phyloP scores from a whole-genome alignment of 2,329 filamentous ascomycete genomes.

The Apiospora rasikravindrae region DNA sequence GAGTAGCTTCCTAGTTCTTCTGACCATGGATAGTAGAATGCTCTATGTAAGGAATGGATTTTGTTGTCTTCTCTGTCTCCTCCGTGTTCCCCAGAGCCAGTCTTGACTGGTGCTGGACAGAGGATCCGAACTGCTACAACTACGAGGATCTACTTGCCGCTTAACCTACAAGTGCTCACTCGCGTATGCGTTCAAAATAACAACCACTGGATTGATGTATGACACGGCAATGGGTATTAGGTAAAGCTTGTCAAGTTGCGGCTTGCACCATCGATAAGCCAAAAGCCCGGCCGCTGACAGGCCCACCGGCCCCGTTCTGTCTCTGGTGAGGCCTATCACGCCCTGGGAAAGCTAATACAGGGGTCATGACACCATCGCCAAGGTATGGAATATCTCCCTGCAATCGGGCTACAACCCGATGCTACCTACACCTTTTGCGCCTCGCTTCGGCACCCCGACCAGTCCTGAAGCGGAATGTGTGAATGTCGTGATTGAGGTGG shows the following conservation, averaged over 20 bases:
- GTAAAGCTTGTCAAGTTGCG: neutral
- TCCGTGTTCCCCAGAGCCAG: no score
- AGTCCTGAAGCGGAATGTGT: neutral
- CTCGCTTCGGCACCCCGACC: neutral
- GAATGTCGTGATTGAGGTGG: conserved; percentile 14
- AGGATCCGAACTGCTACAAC: no score
- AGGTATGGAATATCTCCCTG: neutral
- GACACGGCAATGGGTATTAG: neutral
- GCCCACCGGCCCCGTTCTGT: neutral
- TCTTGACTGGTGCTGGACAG: no score
- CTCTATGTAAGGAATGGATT: no score
- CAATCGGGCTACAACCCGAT: neutral
- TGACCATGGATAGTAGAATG: no score
- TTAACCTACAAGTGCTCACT: no score
- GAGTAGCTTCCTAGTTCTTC: no score
- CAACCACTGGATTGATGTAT: no score
- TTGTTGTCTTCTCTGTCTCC: no score
- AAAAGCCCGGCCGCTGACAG: neutral
- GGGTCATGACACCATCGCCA: conserved; percentile 19
- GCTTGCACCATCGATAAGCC: neutral
- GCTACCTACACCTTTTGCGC: neutral
- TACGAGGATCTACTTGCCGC: no score
- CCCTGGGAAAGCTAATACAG: neutral
- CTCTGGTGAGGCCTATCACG: neutral
- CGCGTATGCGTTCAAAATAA: no score